Percentiles rank a stretch among this genome's conserved stretches.
Evolutionary conservation across 1,284 basidiomycete species (phyloP).

Genomic region (Boletus calvinii): DNA sequence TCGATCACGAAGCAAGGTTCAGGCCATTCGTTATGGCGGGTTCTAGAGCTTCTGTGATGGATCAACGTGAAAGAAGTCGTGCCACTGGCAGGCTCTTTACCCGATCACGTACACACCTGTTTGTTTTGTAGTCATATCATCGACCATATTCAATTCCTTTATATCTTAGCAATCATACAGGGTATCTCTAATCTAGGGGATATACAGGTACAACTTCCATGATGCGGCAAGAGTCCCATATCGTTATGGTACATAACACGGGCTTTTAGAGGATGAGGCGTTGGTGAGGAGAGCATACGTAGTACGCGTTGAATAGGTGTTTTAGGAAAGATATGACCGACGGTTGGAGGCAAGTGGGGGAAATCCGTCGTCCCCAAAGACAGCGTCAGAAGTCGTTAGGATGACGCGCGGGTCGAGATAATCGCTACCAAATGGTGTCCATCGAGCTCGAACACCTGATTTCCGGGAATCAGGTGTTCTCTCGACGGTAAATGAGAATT

Average conservation of each 20-base stretch:
- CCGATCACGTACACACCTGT: constrained; percentile 20
- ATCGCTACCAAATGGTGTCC: constrained; percentile 25
- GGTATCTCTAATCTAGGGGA: constrained; percentile 28
- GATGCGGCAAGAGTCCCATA: constrained; percentile 17
- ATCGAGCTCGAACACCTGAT: constrained; percentile 17
- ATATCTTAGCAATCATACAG: constrained; percentile 6
- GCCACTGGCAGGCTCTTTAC: not conserved
- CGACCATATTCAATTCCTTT: not conserved
- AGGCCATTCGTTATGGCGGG: too few relatives aligned
- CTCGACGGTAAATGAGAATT: constrained; percentile 28
- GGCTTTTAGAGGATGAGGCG: not conserved
- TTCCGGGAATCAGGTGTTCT: constrained; percentile 14
- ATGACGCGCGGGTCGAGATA: constrained; percentile 33
- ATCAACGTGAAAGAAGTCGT: too few relatives aligned
- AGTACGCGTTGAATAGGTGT: not conserved
- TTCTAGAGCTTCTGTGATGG: too few relatives aligned
- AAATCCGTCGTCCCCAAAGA: constrained; percentile 26
- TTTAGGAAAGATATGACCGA: constrained; percentile 21
- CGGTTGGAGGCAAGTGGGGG: constrained; percentile 22
- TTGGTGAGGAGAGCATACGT: not conserved
- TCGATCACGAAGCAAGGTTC: too few relatives aligned
- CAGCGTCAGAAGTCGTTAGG: constrained; percentile 21
- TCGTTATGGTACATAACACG: constrained; percentile 5
- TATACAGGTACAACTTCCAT: constrained; percentile 26
- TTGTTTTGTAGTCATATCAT: not conserved